Base-by-base conservation (phyloP, 495 filamentous ascomycete species). In the Trichocladium uniseriatum region DNA sequence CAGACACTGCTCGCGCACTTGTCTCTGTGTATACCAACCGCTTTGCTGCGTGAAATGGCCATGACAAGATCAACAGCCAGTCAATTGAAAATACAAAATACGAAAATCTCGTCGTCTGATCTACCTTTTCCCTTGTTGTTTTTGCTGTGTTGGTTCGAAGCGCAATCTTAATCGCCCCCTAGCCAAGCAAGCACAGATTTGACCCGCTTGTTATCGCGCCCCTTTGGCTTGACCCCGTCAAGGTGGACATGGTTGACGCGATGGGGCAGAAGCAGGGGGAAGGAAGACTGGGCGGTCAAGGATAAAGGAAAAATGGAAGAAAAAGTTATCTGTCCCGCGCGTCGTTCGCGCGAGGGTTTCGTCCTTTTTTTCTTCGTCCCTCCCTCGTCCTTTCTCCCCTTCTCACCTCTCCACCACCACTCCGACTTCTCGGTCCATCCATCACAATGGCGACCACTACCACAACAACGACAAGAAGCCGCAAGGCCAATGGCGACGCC, bases 401-500 rank as follows among this genome's bases (percentile, higher is more conserved):
- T 37, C 44, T 36, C 39, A 2, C 9, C 20, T n/a, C 43, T 29
- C 32, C 6, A 15, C 20, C 20, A 22, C 22, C 19, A 14, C 8
- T 32, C 39, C 15, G 18, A 7, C 39, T 5, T 15, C 32, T 18
- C 46, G 19, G 32, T 37, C 43, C 22, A 34, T 10, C 13, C 20
- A 10, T 20, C 16, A 51, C 13, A 14, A 52, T 51, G 53, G 45
- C 22, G 52, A 71, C 35, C 29, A 51, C 42, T 2, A 56, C 49
- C n/a, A 60, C 59, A 8, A 45, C 51, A 7, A 44, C 48, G 34
- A 52, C 47, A 9, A 55, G 44, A 58, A 55, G 50, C 28, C 53
- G 55, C 28, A 52, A 38, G 52, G 41, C 42, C 36, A 39, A 45
- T 38, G 35, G 43, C 45, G 47, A 22, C 16, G 37, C 31, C 36